A percentile compares a stretch with the other conserved stretches of the same genome.
These are phyloP conservation scores for Chaetomium globosum DNA, from an alignment of 2,329 filamentous ascomycete genomes.

Conservation along the genomic window DNA sequence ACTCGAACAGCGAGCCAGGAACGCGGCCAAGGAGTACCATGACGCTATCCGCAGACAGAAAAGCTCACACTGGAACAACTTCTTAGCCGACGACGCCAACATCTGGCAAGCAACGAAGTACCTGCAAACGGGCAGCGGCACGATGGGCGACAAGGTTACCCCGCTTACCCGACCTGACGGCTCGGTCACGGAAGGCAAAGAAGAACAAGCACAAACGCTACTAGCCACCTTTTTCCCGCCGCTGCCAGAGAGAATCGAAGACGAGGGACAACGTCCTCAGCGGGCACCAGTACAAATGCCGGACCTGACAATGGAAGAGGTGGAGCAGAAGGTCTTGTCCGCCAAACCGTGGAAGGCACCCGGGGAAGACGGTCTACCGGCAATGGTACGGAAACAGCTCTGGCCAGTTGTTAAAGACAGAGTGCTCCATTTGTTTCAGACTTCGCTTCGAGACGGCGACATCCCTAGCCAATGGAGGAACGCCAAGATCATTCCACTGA, in stretches of 20 bases:
- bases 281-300: constrained; percentile 6
- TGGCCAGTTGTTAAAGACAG: too few relatives aligned
- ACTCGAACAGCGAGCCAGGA: too few relatives aligned
- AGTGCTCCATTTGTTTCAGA: too few relatives aligned
- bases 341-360: constrained; percentile 16
- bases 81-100: too few relatives aligned
- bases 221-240: constrained; percentile 17
- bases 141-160: constrained; percentile 2
- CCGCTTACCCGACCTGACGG: constrained; percentile 3
- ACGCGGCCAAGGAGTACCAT: too few relatives aligned
- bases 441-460: too few relatives aligned
- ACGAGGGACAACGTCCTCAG: constrained; percentile 9
- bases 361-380: constrained; percentile 11
- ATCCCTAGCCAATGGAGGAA: too few relatives aligned
- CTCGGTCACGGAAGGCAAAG: not conserved
- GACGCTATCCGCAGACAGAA: too few relatives aligned
- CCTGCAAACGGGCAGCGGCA: too few relatives aligned
- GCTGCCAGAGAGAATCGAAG: constrained; percentile 8
- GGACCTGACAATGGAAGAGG: constrained; percentile 12
- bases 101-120: constrained; percentile 8
- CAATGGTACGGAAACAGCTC: constrained; percentile 18
- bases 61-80: too few relatives aligned
- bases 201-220: constrained; percentile 12
- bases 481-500: too few relatives aligned
- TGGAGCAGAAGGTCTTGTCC: constrained; percentile 13